Percentiles rank a stretch among this genome's conserved stretches.
Evolutionary conservation across 2,329 filamentous ascomycete genomes (phyloP).

Genomic region (Neofusicoccum umdonicola): DNA sequence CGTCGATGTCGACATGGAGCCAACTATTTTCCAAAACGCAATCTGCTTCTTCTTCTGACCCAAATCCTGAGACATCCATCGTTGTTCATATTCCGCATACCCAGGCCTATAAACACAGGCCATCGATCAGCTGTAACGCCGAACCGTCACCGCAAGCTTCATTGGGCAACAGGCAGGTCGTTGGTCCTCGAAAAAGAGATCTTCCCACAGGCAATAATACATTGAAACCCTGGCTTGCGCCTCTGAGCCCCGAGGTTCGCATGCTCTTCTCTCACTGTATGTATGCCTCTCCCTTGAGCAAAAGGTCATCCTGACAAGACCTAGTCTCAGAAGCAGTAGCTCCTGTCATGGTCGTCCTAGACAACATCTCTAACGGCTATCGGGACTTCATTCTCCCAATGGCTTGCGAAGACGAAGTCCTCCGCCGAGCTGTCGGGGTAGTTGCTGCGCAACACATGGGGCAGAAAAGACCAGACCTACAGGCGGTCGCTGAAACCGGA

Average conservation of each 20-base stretch:
- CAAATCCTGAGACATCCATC: too few species aligned
- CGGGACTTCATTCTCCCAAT: conserved; percentile 41
- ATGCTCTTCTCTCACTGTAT: conserved; percentile 39
- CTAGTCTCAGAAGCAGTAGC: conserved; percentile 39
- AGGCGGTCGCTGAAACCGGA: conserved; percentile 33
- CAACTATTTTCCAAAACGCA: not conserved
- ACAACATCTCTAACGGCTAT: conserved; percentile 39
- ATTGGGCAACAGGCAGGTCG: not conserved
- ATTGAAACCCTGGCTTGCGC: conserved; percentile 27
- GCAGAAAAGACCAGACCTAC: conserved; percentile 31
- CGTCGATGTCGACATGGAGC: not conserved
- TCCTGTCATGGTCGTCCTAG: conserved; percentile 42
- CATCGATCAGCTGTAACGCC: not conserved
- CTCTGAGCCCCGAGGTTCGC: conserved; percentile 29
- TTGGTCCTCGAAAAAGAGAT: not conserved
- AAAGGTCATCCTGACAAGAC: not conserved
- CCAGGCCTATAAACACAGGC: not conserved
- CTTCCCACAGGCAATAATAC: not conserved
- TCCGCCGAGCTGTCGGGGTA: conserved; percentile 39
- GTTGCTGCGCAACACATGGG: conserved; percentile 42
- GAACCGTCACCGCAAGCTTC: not conserved
- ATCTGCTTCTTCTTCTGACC: not conserved
- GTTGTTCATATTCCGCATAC: too few species aligned
- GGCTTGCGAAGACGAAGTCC: conserved; percentile 37
- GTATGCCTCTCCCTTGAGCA: conserved; percentile 5